These are phyloP conservation scores for Talaromyces sp. DNA, from an alignment of 2,329 filamentous ascomycete genomes.

Conservation along the genomic window DNA sequence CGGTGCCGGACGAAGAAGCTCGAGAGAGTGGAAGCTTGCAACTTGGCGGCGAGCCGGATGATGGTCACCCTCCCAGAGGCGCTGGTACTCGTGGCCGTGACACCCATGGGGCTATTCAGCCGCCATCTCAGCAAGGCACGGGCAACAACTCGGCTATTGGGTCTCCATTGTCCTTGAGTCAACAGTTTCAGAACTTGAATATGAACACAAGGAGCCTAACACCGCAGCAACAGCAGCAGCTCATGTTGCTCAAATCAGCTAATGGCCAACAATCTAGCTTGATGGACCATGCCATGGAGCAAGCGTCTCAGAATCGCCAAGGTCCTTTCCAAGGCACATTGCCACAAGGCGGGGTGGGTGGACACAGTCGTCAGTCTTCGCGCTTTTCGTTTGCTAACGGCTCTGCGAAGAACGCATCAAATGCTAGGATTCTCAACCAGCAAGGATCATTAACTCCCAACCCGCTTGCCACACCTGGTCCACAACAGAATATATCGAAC, in stretches of 20 bases:
- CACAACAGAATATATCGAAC: slow-evolving; percentile 44
- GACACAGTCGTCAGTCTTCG: slow-evolving; percentile 77
- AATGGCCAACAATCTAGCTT: slow-evolving; percentile 59
- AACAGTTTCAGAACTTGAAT: slow-evolving; percentile 52
- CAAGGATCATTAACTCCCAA: slow-evolving; percentile 39
- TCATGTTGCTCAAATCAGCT: slow-evolving; percentile 59
- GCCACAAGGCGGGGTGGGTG: slow-evolving; percentile 52
- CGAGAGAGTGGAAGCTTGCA: slow-evolving; percentile 81
- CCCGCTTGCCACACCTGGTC: slow-evolving; percentile 31
- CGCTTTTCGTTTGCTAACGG: slow-evolving; percentile 86
- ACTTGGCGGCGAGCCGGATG: slow-evolving; percentile 87
- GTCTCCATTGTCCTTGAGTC: slow-evolving; percentile 36
- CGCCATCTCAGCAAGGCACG: slow-evolving; percentile 66
- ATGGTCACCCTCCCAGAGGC: slow-evolving; percentile 52
- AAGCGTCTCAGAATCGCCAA: slow-evolving; percentile 40
- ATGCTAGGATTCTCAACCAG: slow-evolving; percentile 53
- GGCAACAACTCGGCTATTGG: slow-evolving; percentile 38
- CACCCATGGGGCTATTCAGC: slow-evolving; percentile 64
- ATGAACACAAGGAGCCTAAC: slow-evolving; percentile 69
- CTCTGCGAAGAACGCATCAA: slow-evolving; percentile 50
- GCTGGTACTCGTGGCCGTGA: slow-evolving; percentile 48
- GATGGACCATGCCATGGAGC: slow-evolving; percentile 38
- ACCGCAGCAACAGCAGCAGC: slow-evolving; percentile 70
- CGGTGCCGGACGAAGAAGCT: slow-evolving; percentile 65
- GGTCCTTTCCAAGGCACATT: slow-evolving; percentile 43